Evolutionary conservation across 1,284 basidiomycete genomes (phyloP), one percentile per base, ranked within the genome.

Genomic region (Malassezia nana): DNA sequence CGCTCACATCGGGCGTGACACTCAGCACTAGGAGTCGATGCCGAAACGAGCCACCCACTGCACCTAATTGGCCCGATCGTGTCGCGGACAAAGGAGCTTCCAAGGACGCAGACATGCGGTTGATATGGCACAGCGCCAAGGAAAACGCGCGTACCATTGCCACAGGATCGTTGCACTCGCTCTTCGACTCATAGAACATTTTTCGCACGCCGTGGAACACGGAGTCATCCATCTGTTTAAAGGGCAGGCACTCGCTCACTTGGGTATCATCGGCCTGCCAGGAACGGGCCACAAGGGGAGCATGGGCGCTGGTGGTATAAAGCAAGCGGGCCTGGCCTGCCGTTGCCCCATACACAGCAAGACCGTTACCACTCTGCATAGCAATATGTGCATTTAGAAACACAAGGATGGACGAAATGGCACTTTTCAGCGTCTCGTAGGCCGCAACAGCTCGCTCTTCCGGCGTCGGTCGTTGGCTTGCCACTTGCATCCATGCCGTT

Each of bases 331-430:
- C 55, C 15, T 54, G 58, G 29, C 62, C 64, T 0, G 32, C 42
- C 9, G 88, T 80, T 6, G 89, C 89, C 6, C 84, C 91, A 72
- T 90, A 94, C 40, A 96, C 85, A 4, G 89, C 86, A 15, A 96
- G 78, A 6, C 86, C 83, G 73, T 96, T 99, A 66, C 91, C 89
- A 77, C 91, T 86, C 60, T 85, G 83, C 63, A 84, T 81, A 0
- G 90, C 89, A 55, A 92, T 81, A 76, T 96, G 90, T 1, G 89
- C 83, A 67, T 98, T 96, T 63, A 92, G 78, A 66, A 95, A 94
- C 20, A 88, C 84, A 55, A 94, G 81, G 12, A 94, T 78, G 12
- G 67, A 65, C 16, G 69, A 62, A n/a, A 77, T 58, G 1, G 72
- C 71, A 16, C 62, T 48, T 18, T 73, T 59, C 18, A 74, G 40